Base-by-base conservation (phyloP, 306 rosid species). In the Cucumis sativus region DNA sequence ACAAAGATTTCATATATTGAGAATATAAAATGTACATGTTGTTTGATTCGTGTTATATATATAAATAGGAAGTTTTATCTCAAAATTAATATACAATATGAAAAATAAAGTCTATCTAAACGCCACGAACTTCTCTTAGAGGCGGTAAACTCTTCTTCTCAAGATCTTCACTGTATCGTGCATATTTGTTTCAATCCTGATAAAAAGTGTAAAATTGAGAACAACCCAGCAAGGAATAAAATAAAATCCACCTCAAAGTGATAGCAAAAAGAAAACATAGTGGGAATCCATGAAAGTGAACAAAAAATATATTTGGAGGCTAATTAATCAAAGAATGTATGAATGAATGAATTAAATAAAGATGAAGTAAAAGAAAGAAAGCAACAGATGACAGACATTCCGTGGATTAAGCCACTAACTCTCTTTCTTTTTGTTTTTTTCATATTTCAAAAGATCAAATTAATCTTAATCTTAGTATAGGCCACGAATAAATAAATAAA, bases 331-430 rank as follows among this genome's bases (percentile, higher is more conserved):
- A 56, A 16, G 14, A 70, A 40, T 39, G 30, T 1, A 28, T 28
- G 23, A 47, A 40, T 39, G 3, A 33, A 33, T n/a, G 0, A 55
- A 55, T 33, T 20, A 67, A 40, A 0, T 69, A 69, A 64, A 15
- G 43, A 64, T 6, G 23, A 21, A 70, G 21, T 70, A 43, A 70
- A 23, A 52, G 54, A 13, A 47, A 21, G 20, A 13, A 47, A 21
- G 20, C 58, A 23, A 47, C 57, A 47, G 20, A 23, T 41, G 57
- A 51, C 60, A 52, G 77, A 72, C 77, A 72, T 51, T 72, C 77
- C 77, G 77, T 17, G 59, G 17, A 72, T 51, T 72, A 16, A 72
- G 77, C 77, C 77, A 72, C 77, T 72, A 72, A 51, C 47, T 30
- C 25, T 17, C 9, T 51, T 37, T 51, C 16, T 23, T 47, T 69